phyloP scores from a whole-genome alignment of 192 early-diverging fungal genomes.

The Rhizophagus sp. region DNA sequence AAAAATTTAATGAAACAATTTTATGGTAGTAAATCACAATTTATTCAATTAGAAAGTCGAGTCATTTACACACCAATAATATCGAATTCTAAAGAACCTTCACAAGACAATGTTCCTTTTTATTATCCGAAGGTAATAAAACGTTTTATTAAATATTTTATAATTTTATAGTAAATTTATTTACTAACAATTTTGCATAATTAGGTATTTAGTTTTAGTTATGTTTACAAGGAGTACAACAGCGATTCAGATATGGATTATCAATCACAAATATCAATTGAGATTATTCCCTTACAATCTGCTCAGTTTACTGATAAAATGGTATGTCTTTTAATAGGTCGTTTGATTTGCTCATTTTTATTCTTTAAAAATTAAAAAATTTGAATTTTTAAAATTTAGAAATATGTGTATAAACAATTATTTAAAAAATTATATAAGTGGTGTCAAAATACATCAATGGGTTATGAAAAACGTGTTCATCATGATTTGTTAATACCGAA shows the following conservation, averaged over 20 bases:
- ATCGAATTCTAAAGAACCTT: not conserved
- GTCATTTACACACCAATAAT: constrained; percentile 5
- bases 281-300: constrained; percentile 36
- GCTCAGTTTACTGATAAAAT: constrained; percentile 40
- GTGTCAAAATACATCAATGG: constrained; percentile 68
- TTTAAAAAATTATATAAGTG: constrained; percentile 76
- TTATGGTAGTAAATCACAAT: too few relatives aligned
- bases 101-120: constrained; percentile 15
- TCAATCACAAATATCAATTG: constrained; percentile 34
- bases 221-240: constrained; percentile 3
- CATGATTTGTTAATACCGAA: constrained; percentile 75
- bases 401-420: constrained; percentile 57
- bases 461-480: constrained; percentile 68
- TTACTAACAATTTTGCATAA: not conserved
- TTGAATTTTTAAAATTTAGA: constrained; percentile 35
- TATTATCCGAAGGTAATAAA: constrained; percentile 17
- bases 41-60: not conserved
- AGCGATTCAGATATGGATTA: not conserved
- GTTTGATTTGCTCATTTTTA: not conserved
- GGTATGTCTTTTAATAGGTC: constrained; percentile 14
- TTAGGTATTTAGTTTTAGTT: not conserved
- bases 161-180: not conserved
- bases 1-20: too few relatives aligned
- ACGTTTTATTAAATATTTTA: not conserved
- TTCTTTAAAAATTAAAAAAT: not conserved